These are phyloP conservation scores for Rhizophagus sp. DNA, from an alignment of 192 early-diverging fungal species.

Conservation along the genomic window DNA sequence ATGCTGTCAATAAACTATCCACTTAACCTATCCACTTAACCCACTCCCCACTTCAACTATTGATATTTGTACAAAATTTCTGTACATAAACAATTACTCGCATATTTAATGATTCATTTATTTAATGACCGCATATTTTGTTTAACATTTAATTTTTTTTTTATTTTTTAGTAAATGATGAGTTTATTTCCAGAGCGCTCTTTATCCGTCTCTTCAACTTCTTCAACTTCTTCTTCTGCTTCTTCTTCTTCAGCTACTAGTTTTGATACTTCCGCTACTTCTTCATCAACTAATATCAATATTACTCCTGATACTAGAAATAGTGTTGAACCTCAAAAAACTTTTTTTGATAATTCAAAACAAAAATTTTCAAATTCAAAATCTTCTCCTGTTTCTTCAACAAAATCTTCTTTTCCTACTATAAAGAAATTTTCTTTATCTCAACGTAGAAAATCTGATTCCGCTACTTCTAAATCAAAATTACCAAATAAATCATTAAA, in stretches of 20 bases:
- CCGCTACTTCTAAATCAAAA: neutral
- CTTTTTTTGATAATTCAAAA: neutral
- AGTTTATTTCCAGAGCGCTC: constrained; percentile 6
- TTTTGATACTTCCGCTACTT: neutral
- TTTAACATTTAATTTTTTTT: neutral
- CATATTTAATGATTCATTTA: neutral
- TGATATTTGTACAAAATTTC: neutral
- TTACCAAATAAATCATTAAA: neutral
- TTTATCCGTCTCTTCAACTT: neutral
- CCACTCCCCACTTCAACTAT: too few species aligned
- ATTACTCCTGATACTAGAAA: neutral
- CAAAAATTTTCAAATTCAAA: neutral
- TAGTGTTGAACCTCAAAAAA: neutral
- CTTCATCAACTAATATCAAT: neutral
- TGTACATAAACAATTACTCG: neutral
- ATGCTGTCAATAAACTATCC: too few species aligned
- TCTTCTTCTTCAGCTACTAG: neutral
- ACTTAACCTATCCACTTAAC: too few species aligned
- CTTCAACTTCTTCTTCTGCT: neutral
- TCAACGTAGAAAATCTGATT: neutral
- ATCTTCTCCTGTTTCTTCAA: neutral
- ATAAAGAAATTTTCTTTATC: constrained; percentile 1
- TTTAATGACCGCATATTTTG: neutral
- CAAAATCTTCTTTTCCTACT: neutral
- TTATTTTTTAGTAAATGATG: neutral